Base-by-base conservation (phyloP, 2,329 filamentous ascomycete species). In the Cordyceps fumosorosea region DNA sequence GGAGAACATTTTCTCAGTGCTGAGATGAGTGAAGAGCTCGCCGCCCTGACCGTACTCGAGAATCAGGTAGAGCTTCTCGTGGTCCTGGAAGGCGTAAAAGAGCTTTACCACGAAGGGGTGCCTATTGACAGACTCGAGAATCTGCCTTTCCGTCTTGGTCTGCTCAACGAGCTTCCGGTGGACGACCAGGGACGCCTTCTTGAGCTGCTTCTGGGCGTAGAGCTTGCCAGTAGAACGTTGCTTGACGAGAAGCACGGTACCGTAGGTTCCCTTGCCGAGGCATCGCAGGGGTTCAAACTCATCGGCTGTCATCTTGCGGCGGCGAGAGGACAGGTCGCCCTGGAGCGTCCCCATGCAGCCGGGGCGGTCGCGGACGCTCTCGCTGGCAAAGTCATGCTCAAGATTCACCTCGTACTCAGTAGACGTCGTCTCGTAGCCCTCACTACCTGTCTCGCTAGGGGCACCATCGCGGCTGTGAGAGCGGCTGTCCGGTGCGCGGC, bases 71-170 rank as follows among this genome's bases (percentile, higher is more conserved):
- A 99, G 85, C 78, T 96, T 97, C 79, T 97, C 93, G 67, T 92
- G 91, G 71, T 99, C 95, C 76, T 99, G 95, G 76, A 99, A 99
- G 24, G 95, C 95, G 71, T 99, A 99, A 77, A 90, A 99, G 20
- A 99, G 84, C 77, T 98, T 98, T 66, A 99, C 95, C 54, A 99
- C 93, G 73, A 99, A 99, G 0, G 95, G 93, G 74, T 99, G 95
- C 40, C 93, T 85, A 75, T 96, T 98, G 74, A 99, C 91, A 64
- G 90, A 96, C 78, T 99, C 95, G 57, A 99, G 82, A 60, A 99
- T 96, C 69, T 89, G 88, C 56, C 95, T 89, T 78, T 99, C 95
- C 2, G 93, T 98, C 81, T 96, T 96, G 62, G 95, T 98, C 78
- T 98, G 95, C 77, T 98, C 93, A 56, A 99, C 86, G 37, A 98